These are phyloP conservation scores for Quercus suber DNA, from an alignment of 306 rosid species.

Conservation along the genomic window DNA sequence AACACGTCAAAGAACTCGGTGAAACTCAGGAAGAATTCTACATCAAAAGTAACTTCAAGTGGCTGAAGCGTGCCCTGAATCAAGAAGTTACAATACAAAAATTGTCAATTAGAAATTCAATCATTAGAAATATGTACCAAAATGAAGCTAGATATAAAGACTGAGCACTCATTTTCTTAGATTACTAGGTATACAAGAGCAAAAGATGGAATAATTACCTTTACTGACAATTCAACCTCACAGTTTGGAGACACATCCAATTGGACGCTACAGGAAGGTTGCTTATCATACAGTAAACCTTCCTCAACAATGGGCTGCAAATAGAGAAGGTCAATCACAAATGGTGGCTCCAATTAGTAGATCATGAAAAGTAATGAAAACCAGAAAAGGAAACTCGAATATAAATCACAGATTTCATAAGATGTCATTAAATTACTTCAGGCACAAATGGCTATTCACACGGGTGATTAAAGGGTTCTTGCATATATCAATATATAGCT, in stretches of 20 bases:
- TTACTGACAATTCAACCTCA: constrained; percentile 53
- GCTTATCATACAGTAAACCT: constrained; percentile 26
- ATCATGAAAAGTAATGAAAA: not conserved
- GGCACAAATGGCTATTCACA: not conserved
- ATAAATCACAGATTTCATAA: not conserved
- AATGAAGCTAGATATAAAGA: constrained; percentile 12
- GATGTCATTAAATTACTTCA: not conserved
- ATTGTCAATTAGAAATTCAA: not conserved
- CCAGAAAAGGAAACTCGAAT: not conserved
- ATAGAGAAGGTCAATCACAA: constrained; percentile 20
- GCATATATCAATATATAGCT: not conserved
- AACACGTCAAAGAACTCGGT: constrained; percentile 53
- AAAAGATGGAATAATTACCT: constrained; percentile 47
- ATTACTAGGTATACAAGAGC: constrained; percentile 13
- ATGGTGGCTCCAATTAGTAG: not conserved
- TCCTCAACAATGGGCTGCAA: constrained; percentile 54
- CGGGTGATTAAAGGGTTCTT: not conserved
- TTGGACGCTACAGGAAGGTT: constrained; percentile 51
- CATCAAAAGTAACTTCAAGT: constrained; percentile 63
- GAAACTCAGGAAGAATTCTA: constrained; percentile 34
- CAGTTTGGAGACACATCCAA: constrained; percentile 48
- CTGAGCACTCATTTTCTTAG: constrained; percentile 10
- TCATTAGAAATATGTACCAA: not conserved
- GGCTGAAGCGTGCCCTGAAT: constrained; percentile 69
- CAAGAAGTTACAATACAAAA: constrained; percentile 7